These are phyloP conservation scores for Alternaria alternata DNA, from an alignment of 2,329 filamentous ascomycete species.

Conservation along the genomic window DNA sequence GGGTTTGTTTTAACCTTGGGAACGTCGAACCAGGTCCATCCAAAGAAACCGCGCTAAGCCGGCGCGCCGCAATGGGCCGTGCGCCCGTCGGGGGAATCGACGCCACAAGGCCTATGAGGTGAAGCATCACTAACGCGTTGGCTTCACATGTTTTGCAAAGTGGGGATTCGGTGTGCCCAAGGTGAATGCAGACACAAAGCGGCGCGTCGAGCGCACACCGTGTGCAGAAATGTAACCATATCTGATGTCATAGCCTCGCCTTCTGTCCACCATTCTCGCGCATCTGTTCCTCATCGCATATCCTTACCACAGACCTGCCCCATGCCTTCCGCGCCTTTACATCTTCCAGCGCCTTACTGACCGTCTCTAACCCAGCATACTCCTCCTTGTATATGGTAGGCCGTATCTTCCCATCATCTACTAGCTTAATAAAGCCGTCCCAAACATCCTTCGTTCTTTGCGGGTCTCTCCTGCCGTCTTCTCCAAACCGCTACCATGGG, in stretches of 20 bases:
- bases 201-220: neutral
- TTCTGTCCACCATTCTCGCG: constrained; percentile 10
- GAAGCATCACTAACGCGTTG: neutral
- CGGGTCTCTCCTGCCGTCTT: constrained; percentile 61
- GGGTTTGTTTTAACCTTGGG: constrained; percentile 30
- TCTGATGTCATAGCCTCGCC: neutral
- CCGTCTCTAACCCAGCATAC: constrained; percentile 61
- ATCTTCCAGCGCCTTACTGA: constrained; percentile 61
- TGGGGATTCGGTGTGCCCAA: too few relatives aligned
- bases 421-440: constrained; percentile 60
- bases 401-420: constrained; percentile 58
- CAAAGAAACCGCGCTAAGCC: constrained; percentile 32
- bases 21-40: constrained; percentile 27
- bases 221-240: neutral
- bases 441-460: constrained; percentile 59
- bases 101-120: neutral
- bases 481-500: constrained; percentile 61
- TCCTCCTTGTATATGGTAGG: constrained; percentile 60
- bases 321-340: constrained; percentile 60
- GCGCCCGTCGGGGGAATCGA: constrained; percentile 9
- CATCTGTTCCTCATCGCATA: constrained; percentile 38
- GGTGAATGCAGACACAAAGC: neutral
- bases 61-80: constrained; percentile 20
- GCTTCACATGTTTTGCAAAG: neutral
- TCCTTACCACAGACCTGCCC: constrained; percentile 65